Base-by-base conservation (phyloP, 139 green algal genomes). In the Pseudopediastrum boryanum region DNA sequence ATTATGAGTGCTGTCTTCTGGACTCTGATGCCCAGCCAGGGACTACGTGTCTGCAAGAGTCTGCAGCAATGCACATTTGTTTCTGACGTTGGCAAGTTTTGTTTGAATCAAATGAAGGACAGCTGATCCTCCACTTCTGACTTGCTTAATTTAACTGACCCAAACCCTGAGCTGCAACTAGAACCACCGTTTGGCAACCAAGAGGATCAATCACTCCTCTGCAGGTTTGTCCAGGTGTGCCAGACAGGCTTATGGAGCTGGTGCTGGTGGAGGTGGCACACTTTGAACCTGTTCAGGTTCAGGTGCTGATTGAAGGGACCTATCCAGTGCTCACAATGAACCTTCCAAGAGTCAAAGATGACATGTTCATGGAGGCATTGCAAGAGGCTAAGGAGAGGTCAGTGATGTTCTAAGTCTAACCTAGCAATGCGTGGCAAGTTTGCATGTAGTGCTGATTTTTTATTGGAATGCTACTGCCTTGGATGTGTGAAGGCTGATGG, bases 211-310 rank as follows among this genome's bases (percentile, higher is more conserved):
- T n/a, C n/a, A n/a, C n/a, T n/a, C n/a, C n/a, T 19, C 48, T 89
- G 50, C 81, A 89, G 80, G 77, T 93, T 2, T 85, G 67, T 6
- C 46, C 86, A 0, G 89, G 90, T 29, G 73, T 95, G 0, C 92
- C 92, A 46, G 86, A 90, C 9, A 64, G 73, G 36, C 75, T 96
- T n/a, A 44, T 85, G 58, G 91, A 96, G 87, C 84, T 76, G 3
- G 69, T 95, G 39, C 70, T 83, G 36, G 69, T 96, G 58, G 87
- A 94, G 74, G 68, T 96, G 7, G 92, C 89, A 50, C 91, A 95
- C 76, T 96, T 94, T 79, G 91, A 94, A 75, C 90, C 92, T 25
- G 69, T 91, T 33, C 46, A 84, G 16, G 33, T 96, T 9, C 75
- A 79, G 62, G 73, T 96, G 48, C 38, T 77, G n/a, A 74, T 90